Evolutionary conservation across 257 asterid genomes (phyloP).

Genomic region (Lycium barbarum): DNA sequence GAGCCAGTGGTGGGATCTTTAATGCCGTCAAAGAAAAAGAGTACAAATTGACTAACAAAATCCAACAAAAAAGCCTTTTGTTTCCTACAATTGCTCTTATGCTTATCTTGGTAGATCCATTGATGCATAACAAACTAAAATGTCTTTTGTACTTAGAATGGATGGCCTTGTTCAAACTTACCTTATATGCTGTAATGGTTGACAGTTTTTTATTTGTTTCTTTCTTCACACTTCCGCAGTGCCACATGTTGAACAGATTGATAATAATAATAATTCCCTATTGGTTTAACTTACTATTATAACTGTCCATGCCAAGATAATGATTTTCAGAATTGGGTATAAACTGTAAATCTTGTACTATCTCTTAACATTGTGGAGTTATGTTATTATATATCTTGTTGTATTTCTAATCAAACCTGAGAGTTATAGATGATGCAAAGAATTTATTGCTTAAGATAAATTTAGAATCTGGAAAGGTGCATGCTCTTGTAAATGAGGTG

Average conservation of each 20-base stretch:
- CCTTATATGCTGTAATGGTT: too few species aligned
- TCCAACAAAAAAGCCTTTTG: too few species aligned
- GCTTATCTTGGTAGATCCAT: conserved; percentile 11
- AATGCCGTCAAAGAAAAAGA: too few species aligned
- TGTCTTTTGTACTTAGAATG: background rate
- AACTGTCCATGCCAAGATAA: background rate
- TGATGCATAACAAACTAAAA: background rate
- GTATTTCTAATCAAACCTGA: background rate
- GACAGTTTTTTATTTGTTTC: too few species aligned
- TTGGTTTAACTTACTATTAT: background rate
- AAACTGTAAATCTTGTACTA: background rate
- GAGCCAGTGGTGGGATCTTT: too few species aligned
- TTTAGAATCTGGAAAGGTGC: background rate
- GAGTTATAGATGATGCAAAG: background rate
- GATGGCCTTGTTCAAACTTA: background rate
- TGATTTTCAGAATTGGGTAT: background rate
- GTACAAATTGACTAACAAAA: background rate
- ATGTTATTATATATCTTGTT: conserved; percentile 7
- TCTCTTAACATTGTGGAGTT: background rate
- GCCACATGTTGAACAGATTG: too few species aligned
- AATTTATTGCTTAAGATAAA: background rate
- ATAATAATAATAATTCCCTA: too few species aligned
- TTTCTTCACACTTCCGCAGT: too few species aligned
- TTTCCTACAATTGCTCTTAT: background rate
- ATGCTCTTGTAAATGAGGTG: background rate